These are phyloP conservation scores for Raphanus sativus DNA, from an alignment of 345 rosid species.

Conservation along the genomic window DNA sequence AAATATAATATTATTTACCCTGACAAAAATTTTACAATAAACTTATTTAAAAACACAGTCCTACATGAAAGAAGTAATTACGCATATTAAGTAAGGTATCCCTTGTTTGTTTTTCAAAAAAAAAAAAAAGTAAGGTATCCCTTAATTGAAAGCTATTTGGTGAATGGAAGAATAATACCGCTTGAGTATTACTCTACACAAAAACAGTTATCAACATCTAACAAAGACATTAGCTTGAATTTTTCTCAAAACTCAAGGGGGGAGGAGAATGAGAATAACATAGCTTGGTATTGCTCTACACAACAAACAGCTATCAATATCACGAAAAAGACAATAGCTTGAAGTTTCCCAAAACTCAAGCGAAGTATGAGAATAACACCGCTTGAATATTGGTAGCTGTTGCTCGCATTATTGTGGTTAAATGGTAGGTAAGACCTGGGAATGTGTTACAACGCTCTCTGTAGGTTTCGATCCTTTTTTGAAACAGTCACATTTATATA, in stretches of 20 bases:
- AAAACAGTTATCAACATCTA: background rate
- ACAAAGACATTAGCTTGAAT: background rate
- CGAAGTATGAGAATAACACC: background rate
- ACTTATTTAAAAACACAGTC: background rate
- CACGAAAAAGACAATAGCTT: background rate
- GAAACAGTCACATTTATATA: background rate
- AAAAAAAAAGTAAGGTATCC: background rate
- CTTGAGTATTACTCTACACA: background rate
- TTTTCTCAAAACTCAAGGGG: background rate
- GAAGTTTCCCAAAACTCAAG: background rate
- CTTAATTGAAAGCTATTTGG: background rate
- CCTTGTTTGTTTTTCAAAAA: too few relatives aligned
- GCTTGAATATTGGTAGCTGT: background rate
- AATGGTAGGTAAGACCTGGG: background rate
- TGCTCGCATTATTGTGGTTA: background rate
- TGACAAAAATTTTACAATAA: background rate
- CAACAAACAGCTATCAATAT: background rate
- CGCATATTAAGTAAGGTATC: background rate
- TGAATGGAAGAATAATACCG: background rate
- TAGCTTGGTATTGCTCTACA: background rate
- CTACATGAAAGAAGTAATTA: background rate
- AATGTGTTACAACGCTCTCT: background rate
- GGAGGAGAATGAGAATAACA: background rate
- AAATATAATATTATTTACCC: background rate
- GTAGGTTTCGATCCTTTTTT: background rate